Conservation (phyloP, 2,329 filamentous ascomycete genomes). For the Tolypocladium nubicola region DNA sequence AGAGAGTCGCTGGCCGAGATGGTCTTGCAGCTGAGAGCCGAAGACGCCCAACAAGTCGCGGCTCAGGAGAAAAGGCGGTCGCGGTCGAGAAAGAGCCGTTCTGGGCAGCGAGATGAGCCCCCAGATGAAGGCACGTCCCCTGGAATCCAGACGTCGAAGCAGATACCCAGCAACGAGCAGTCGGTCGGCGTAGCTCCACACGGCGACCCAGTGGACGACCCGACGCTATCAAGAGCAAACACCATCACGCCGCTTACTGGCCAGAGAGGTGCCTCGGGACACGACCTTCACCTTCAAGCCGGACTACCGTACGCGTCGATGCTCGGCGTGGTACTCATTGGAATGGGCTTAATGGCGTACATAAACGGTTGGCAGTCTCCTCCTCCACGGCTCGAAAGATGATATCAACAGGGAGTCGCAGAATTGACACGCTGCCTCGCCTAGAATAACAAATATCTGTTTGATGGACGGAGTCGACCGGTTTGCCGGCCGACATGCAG, state of each 20-base stretch:
- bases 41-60: conserved; percentile 39
- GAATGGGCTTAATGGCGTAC: conserved; percentile 78
- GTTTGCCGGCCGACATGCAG: background rate
- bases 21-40: conserved; percentile 71
- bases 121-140: conserved; percentile 8
- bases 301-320: conserved; percentile 70
- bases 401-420: conserved; percentile 2
- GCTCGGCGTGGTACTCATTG: conserved; percentile 70
- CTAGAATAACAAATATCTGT: background rate
- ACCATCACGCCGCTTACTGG: conserved; percentile 35
- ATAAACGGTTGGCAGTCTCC: conserved; percentile 66
- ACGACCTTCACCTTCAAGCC: conserved; percentile 34
- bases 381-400: conserved; percentile 21
- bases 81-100: conserved; percentile 15
- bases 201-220: conserved; percentile 26
- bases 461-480: background rate
- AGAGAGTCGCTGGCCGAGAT: conserved; percentile 76
- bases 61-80: conserved; percentile 29
- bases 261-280: conserved; percentile 27
- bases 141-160: background rate
- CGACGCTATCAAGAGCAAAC: conserved; percentile 35
- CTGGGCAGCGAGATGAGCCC: conserved; percentile 7
- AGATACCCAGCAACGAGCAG: background rate
- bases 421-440: background rate
- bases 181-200: conserved; percentile 10